Evolutionary conservation across 208 protist genomes (phyloP).

Genomic region (Tritrichomonas foetus): DNA sequence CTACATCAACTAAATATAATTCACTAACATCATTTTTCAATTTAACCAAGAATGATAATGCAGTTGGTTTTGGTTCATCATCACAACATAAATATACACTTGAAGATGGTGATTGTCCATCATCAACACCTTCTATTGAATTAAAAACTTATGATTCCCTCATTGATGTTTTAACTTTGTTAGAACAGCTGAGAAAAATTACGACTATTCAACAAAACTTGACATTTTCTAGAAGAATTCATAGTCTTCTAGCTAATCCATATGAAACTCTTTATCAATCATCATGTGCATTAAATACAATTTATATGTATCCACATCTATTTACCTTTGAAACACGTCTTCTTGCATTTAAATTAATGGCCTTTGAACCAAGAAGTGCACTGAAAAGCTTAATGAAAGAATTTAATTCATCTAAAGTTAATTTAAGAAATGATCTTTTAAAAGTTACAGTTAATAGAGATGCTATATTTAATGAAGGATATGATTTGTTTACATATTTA

Average conservation of each 20-base stretch:
- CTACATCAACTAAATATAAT: not conserved
- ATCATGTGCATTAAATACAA: not conserved
- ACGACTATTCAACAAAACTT: not conserved
- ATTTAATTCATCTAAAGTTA: not conserved
- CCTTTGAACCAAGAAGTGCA: not conserved
- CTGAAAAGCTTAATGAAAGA: not conserved
- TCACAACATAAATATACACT: not conserved
- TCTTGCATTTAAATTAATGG: not conserved
- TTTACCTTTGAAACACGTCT: not conserved
- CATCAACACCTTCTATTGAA: not conserved
- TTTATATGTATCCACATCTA: not conserved
- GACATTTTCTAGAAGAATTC: not conserved
- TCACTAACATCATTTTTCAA: not conserved
- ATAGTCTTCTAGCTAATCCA: not conserved
- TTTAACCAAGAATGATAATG: not conserved
- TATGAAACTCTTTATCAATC: not conserved
- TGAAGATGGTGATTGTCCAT: not conserved
- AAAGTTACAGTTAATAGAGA: not conserved
- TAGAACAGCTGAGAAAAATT: not conserved
- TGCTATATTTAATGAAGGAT: not conserved
- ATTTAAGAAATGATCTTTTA: not conserved
- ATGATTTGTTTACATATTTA: not conserved
- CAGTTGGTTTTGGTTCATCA: not conserved
- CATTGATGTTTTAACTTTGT: not conserved
- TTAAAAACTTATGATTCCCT: not conserved